Conservation (phyloP, 345 rosid genomes). For the Tarenaya hassleriana region DNA sequence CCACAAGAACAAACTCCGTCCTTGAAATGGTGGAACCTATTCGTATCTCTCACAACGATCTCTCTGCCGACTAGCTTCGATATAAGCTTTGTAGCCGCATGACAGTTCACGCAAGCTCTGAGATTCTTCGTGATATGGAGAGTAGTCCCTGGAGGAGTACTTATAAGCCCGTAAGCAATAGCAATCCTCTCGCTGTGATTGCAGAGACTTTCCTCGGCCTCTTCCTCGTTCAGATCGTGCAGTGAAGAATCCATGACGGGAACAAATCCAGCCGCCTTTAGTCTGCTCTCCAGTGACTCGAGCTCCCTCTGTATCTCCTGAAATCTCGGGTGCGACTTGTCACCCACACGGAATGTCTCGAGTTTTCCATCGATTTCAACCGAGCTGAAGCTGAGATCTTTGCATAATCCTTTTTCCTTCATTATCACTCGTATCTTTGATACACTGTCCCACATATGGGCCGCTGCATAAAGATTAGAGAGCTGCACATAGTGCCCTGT, state of each 20-base stretch:
- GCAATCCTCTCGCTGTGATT: constrained; percentile 68
- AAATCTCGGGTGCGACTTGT: constrained; percentile 46
- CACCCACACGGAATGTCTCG: constrained; percentile 54
- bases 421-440: constrained; percentile 45
- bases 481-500: constrained; percentile 69
- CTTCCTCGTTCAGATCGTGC: constrained; percentile 58
- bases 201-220: constrained; percentile 53
- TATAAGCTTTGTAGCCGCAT: constrained; percentile 51
- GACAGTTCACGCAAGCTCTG: constrained; percentile 60
- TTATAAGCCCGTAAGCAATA: constrained; percentile 56
- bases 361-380: constrained; percentile 52
- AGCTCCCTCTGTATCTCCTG: constrained; percentile 43
- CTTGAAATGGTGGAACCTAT: constrained; percentile 60
- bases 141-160: constrained; percentile 49
- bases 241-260: constrained; percentile 41
- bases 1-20: constrained; percentile 49
- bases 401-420: constrained; percentile 50
- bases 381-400: constrained; percentile 56
- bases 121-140: constrained; percentile 57
- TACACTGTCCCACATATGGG: constrained; percentile 49
- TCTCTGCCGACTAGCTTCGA: constrained; percentile 51
- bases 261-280: constrained; percentile 52
- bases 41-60: constrained; percentile 60
- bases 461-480: constrained; percentile 68
- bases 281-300: constrained; percentile 41